These are phyloP conservation scores for Colletotrichum tanaceti DNA, from an alignment of 2,329 filamentous ascomycete species.

Conservation along the genomic window DNA sequence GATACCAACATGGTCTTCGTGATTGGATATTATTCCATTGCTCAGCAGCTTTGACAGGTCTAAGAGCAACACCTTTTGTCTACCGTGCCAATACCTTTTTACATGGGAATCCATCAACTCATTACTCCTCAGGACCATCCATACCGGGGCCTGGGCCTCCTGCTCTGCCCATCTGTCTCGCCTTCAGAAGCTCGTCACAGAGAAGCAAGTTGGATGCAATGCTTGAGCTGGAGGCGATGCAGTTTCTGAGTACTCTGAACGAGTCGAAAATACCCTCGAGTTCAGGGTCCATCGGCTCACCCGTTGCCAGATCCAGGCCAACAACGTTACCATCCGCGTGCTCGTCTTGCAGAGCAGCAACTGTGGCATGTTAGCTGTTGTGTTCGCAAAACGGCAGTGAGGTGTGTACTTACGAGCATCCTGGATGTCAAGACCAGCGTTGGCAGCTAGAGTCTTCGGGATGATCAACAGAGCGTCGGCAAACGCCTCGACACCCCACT, in stretches of 20 bases:
- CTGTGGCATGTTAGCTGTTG: slow-evolving; percentile 55
- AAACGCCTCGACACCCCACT: slow-evolving; percentile 95
- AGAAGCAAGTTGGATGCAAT: slow-evolving; percentile 95
- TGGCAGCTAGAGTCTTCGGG: slow-evolving; percentile 96
- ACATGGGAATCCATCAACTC: slow-evolving; percentile 50
- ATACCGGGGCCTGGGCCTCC: slow-evolving; percentile 72
- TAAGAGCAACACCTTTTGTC: slow-evolving; percentile 49
- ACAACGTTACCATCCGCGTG: slow-evolving; percentile 84
- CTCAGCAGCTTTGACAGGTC: slow-evolving; percentile 38
- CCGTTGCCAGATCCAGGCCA: slow-evolving; percentile 86
- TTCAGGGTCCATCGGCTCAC: slow-evolving; percentile 94
- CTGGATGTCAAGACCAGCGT: slow-evolving; percentile 96
- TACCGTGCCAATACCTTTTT: slow-evolving; percentile 54
- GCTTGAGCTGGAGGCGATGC: slow-evolving; percentile 90
- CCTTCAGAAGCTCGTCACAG: slow-evolving; percentile 97
- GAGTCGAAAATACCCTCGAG: slow-evolving; percentile 95
- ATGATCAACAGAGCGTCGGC: slow-evolving; percentile 95
- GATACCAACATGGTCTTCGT: slow-evolving; percentile 5
- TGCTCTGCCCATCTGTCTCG: slow-evolving; percentile 87
- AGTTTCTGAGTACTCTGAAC: slow-evolving; percentile 93
- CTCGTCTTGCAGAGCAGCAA: slow-evolving; percentile 89
- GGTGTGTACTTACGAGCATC: slow-evolving; percentile 78
- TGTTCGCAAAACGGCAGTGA: not conserved
- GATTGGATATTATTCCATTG: slow-evolving; percentile 41
- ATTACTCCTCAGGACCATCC: slow-evolving; percentile 68